Evolutionary conservation across 192 early-diverging fungal genomes (phyloP).

Genomic region (Linnemannia schmuckeri): DNA sequence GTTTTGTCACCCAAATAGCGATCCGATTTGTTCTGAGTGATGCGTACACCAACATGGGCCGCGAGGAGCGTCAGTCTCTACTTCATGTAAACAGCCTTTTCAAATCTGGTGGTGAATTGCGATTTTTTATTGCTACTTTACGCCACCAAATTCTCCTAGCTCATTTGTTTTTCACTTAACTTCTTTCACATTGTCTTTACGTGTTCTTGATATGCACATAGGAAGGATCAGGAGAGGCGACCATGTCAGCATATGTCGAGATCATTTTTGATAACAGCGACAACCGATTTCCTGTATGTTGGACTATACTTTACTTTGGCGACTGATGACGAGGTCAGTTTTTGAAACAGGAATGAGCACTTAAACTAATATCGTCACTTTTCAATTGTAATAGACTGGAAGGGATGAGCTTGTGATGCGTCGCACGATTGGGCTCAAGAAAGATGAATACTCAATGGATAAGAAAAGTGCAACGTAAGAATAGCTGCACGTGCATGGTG

Average conservation of each 20-base stretch:
- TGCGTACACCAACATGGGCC: constrained; percentile 92
- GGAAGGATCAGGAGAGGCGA: constrained; percentile 92
- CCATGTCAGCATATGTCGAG: constrained; percentile 97
- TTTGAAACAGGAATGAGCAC: background rate
- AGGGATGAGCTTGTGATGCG: constrained; percentile 91
- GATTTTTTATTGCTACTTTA: background rate
- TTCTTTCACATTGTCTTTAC: background rate
- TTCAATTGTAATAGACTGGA: constrained; percentile 72
- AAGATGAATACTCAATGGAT: constrained; percentile 99
- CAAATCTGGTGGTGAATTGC: constrained; percentile 68
- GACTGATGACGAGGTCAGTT: background rate
- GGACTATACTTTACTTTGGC: background rate
- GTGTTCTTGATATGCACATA: constrained; percentile 30
- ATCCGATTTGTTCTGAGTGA: constrained; percentile 97
- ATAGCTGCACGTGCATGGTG: background rate
- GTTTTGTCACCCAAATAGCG: constrained; percentile 60
- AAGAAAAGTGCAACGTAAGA: constrained; percentile 87
- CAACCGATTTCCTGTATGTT: constrained; percentile 87
- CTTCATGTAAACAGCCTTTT: constrained; percentile 77
- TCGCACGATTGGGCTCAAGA: constrained; percentile 95
- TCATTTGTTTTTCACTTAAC: constrained; percentile 4
- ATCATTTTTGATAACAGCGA: constrained; percentile 98
- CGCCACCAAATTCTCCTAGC: constrained; percentile 30
- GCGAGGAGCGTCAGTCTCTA: constrained; percentile 94
- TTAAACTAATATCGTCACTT: background rate